Base-by-base conservation (phyloP, 352 stramenopile species). In the Saprolegnia parasitica region DNA sequence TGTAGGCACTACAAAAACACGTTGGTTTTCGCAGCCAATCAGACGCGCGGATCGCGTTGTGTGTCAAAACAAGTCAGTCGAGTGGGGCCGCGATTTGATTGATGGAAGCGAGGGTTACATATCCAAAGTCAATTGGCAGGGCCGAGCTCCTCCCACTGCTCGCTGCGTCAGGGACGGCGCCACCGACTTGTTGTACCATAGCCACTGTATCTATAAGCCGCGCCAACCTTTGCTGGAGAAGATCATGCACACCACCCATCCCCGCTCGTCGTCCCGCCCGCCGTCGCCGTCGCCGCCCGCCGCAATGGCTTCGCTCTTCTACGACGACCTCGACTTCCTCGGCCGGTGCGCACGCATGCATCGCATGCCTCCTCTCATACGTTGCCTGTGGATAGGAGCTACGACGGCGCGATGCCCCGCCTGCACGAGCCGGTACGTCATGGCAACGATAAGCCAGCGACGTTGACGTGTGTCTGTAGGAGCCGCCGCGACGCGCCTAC, bases 301-400 rank as follows among this genome's bases (percentile, higher is more conserved):
- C 42, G 21, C 62, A 8, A 68, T 35, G 46, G 21, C 63, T 16
- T 70, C 63, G 32, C 47, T 70, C 29, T 70, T 67, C 29, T 67
- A 67, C 45, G 16, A 32, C 45, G 63, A 70, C 23, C 46, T 70
- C 21, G 37, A 70, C 54, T 70, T 70, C 50, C 55, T 70, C 18
- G 63, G 55, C 29, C 24, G 63, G 63, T 70, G 39, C 40, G 56
- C 56, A 58, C 45, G 20, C 5, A 39, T 13, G 15, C n/a, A 4
- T 32, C 21, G 20, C 56, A 32, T 65, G 18, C 46, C 18, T 5
- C n/a, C 5, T n/a, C 35, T 2, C 18, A 52, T n/a, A 54, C 40
- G 8, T 2, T 42, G n/a, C n/a, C n/a, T 32, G 42, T 5, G 29
- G 5, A 2, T 67, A 56, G 29, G 37, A 67, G 11, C 37, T 52